Percentiles rank a stretch among this genome's conserved stretches.
These are phyloP conservation scores for Nidula niveotomentosa DNA, from an alignment of 1,284 basidiomycete species.

Conservation along the genomic window DNA sequence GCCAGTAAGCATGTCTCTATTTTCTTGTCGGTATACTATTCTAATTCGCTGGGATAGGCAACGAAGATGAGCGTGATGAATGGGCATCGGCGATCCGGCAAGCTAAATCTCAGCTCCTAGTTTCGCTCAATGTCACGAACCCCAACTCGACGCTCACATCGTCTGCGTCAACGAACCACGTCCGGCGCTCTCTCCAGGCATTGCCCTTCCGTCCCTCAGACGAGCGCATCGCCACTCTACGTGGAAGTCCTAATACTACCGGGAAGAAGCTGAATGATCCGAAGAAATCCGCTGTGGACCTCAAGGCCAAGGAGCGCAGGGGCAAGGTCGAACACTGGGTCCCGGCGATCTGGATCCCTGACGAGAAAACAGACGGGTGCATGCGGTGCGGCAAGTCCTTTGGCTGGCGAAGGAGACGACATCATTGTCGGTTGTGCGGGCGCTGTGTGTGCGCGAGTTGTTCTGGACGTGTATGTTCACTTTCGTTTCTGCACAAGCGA, in stretches of 20 bases:
- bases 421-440: constrained; percentile 91
- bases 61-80: constrained; percentile 57
- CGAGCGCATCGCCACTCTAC: constrained; percentile 31
- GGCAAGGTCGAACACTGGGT: constrained; percentile 83
- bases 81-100: constrained; percentile 74
- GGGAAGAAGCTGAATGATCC: constrained; percentile 9
- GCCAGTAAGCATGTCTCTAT: constrained; percentile 46
- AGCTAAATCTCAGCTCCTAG: constrained; percentile 71
- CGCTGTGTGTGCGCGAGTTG: constrained; percentile 83
- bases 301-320: constrained; percentile 27
- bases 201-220: constrained; percentile 65
- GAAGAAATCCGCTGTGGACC: constrained; percentile 7
- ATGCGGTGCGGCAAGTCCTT: constrained; percentile 82
- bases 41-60: constrained; percentile 30
- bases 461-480: constrained; percentile 65
- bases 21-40: constrained; percentile 3
- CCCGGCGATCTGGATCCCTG: constrained; percentile 92
- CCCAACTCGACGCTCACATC: constrained; percentile 81
- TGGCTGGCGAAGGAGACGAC: constrained; percentile 79
- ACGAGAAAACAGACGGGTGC: constrained; percentile 77
- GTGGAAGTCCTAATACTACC: not conserved
- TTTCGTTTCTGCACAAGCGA: not conserved
- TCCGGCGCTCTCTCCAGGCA: constrained; percentile 71
- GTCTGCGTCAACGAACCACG: constrained; percentile 70
- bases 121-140: constrained; percentile 64